Evolutionary conservation across 495 filamentous ascomycete genomes (phyloP).

Genomic region (Penicillium mononematosum): DNA sequence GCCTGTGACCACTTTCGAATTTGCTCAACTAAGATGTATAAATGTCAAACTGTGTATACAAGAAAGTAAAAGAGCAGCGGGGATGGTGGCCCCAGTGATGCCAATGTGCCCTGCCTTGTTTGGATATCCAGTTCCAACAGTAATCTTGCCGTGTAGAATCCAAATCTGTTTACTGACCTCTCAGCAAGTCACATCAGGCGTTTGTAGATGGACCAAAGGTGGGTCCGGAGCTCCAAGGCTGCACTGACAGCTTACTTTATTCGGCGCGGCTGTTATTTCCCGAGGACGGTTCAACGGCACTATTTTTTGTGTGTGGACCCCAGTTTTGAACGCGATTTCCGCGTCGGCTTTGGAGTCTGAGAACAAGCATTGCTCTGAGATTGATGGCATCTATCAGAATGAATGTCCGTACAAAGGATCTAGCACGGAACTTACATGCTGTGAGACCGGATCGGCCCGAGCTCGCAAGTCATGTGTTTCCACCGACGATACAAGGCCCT

Average conservation of each 20-base stretch:
- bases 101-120: neutral
- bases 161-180: neutral
- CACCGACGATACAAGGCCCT: neutral
- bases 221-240: neutral
- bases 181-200: neutral
- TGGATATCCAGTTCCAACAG: neutral
- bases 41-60: slow-evolving; percentile 1
- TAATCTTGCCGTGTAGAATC: neutral
- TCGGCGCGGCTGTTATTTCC: neutral
- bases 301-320: neutral
- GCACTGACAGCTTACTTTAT: neutral
- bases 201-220: neutral
- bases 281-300: neutral
- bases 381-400: neutral
- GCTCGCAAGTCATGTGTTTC: neutral
- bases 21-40: neutral
- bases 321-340: neutral
- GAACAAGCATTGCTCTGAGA: neutral
- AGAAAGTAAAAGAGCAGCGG: neutral
- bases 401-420: neutral
- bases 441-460: neutral
- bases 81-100: neutral
- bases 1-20: neutral
- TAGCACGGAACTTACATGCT: neutral
- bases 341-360: neutral